Evolutionary conservation across 345 rosid species (phyloP).

Genomic region (Clarkia xantiana): DNA sequence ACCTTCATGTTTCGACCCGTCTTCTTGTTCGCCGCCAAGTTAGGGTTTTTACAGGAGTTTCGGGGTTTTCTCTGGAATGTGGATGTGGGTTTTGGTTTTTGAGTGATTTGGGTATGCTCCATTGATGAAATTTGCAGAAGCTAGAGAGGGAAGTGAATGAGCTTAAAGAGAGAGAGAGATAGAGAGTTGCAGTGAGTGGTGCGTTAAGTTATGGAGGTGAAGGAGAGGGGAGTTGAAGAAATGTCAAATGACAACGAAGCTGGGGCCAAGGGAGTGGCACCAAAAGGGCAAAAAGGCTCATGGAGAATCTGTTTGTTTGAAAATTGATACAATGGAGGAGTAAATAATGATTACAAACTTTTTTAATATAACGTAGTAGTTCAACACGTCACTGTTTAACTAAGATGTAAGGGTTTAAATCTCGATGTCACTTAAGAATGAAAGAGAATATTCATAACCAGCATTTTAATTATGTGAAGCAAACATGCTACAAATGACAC

Average conservation of each 20-base stretch:
- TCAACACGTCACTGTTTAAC: too few relatives aligned
- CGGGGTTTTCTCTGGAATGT: not conserved
- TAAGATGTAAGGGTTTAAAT: too few relatives aligned
- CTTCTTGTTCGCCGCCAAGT: not conserved
- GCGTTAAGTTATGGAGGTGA: not conserved
- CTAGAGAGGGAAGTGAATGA: constrained; percentile 4
- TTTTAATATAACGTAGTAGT: too few relatives aligned
- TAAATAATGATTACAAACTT: too few relatives aligned
- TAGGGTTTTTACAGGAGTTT: not conserved
- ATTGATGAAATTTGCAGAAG: constrained; percentile 7
- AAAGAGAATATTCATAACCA: too few relatives aligned
- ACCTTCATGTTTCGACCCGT: not conserved
- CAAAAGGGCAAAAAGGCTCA: too few relatives aligned
- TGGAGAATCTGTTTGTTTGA: too few relatives aligned
- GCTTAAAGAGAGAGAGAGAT: constrained; percentile 9
- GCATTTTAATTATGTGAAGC: too few relatives aligned
- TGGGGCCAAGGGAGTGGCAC: too few relatives aligned
- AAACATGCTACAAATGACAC: too few relatives aligned
- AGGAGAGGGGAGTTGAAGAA: constrained; percentile 11
- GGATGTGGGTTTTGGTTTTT: constrained; percentile 6
- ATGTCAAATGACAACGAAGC: constrained; percentile 38
- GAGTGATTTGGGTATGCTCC: not conserved
- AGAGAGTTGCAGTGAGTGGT: not conserved
- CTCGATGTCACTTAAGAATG: too few relatives aligned
- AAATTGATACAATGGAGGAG: too few relatives aligned